Evolutionary conservation across 495 filamentous ascomycete species (phyloP).

Genomic region (Neurospora terricola): DNA sequence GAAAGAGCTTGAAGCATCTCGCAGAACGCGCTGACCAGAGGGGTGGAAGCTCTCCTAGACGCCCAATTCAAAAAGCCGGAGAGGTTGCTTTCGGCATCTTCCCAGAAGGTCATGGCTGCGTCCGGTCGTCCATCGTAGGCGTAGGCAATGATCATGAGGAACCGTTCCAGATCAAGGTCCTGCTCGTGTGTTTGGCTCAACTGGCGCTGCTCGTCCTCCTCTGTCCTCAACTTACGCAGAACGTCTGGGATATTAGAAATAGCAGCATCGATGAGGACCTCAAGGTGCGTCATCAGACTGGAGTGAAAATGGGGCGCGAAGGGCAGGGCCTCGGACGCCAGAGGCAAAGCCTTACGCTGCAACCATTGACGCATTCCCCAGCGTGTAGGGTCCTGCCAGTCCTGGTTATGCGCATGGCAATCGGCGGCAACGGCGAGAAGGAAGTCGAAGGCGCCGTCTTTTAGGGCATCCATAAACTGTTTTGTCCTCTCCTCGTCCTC

Average conservation of each 20-base stretch:
- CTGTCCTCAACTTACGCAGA: slow-evolving; percentile 71
- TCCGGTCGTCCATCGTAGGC: slow-evolving; percentile 77
- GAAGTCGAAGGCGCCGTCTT: slow-evolving; percentile 88
- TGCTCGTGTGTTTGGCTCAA: slow-evolving; percentile 64
- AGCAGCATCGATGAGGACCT: slow-evolving; percentile 78
- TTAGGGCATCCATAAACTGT: slow-evolving; percentile 64
- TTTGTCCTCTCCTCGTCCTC: slow-evolving; percentile 61
- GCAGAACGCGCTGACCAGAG: slow-evolving; percentile 87
- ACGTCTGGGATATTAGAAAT: slow-evolving; percentile 92
- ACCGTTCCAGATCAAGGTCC: slow-evolving; percentile 75
- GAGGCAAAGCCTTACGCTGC: slow-evolving; percentile 60
- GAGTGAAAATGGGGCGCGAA: slow-evolving; percentile 56
- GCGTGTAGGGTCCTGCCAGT: slow-evolving; percentile 75
- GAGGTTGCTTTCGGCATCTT: slow-evolving; percentile 76
- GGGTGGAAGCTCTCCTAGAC: slow-evolving; percentile 81
- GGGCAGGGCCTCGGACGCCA: slow-evolving; percentile 49
- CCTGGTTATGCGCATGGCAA: slow-evolving; percentile 40
- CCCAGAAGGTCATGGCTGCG: slow-evolving; percentile 80
- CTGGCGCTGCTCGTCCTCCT: slow-evolving; percentile 79
- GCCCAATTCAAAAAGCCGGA: slow-evolving; percentile 94
- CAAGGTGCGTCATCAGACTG: slow-evolving; percentile 67
- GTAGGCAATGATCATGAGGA: slow-evolving; percentile 84
- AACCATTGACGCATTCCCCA: slow-evolving; percentile 65
- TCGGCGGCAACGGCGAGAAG: slow-evolving; percentile 75
- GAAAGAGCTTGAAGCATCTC: slow-evolving; percentile 87